Conservation (phyloP, 805 yeast genomes). For the Metschnikowia chrysomelidarum region DNA sequence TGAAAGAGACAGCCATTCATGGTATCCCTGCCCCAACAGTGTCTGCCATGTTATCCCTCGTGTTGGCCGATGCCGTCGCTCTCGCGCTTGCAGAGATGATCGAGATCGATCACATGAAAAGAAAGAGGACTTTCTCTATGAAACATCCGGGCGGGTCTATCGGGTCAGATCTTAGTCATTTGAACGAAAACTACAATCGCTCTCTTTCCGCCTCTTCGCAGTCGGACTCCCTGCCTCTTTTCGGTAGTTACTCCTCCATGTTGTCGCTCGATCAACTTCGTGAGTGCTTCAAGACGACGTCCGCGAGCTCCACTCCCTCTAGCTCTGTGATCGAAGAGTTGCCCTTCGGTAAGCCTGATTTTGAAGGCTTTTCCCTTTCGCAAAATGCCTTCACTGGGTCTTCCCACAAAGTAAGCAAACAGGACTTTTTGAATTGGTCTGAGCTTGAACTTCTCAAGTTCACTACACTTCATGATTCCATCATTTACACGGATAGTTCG, state of each 20-base stretch:
- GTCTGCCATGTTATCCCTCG: conserved; percentile 72
- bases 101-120: conserved; percentile 50
- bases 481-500: conserved; percentile 8
- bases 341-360: conserved; percentile 4
- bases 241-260: conserved; percentile 18
- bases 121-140: conserved; percentile 59
- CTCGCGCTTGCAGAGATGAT: conserved; percentile 70
- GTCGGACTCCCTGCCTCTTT: conserved; percentile 8
- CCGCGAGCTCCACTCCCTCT: conserved; percentile 5
- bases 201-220: conserved; percentile 5
- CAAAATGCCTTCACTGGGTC: conserved; percentile 3
- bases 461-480: conserved; percentile 13
- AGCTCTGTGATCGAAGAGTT: conserved; percentile 16
- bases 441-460: conserved; percentile 16
- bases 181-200: conserved; percentile 28
- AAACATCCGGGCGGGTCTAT: conserved; percentile 93
- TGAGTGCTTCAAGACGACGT: conserved; percentile 5
- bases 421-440: conserved; percentile 13
- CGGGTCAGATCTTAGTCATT: conserved; percentile 49
- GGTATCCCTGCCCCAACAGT: conserved; percentile 89
- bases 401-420: conserved; percentile 1
- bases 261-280: conserved; percentile 19
- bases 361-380: conserved; percentile 6
- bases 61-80: conserved; percentile 75
- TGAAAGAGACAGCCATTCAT: conserved; percentile 61